Base-by-base conservation (phyloP, 768 basidiomycete genomes). In the Botryobasidium botryosum region DNA sequence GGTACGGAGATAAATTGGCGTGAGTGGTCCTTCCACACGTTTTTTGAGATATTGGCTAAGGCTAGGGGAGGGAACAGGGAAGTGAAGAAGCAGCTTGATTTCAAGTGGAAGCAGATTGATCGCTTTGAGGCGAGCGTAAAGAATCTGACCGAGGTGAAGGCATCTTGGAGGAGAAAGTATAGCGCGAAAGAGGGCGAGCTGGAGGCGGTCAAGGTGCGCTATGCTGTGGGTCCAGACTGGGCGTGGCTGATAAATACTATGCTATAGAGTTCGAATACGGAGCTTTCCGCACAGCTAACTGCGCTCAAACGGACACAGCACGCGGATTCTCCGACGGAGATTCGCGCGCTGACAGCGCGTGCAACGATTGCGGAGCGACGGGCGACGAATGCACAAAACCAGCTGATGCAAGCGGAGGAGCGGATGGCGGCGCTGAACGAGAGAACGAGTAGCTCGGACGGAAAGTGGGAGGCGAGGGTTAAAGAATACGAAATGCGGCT, bases 381-480 rank as follows among this genome's bases (percentile, higher is more conserved):
- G n/a, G 64, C 86, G n/a, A 73, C 74, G 42, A 80, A 81, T 40
- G 74, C 80, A 4, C 79, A 80, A 55, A 88, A 90, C 51, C 87
- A 92, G 58, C 68, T 96, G 2, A 59, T 76, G 1, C 69, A 75
- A 20, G 75, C 82, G 3, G 92, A 97, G 57, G 86, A 91, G 61
- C 80, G 79, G 62, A 70, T 91, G 40, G 74, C 79, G 1, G 59
- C 65, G 32, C 69, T 83, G 61, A 80, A 79, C 51, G 69, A 76
- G 62, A 81, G 77, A 66, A 81, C 70, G 29, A 64, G 68, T 0
- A 66, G 64, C 0, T 80, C 83, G 0, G 90, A 94, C 52, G 65
- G 64, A 43, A 92, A 91, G 60, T 97, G 91, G 88, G 90, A 91
- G 55, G 85, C 80, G 0, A 68, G 91, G n/a, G 84, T 97, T 36